A percentile compares a stretch with the other conserved stretches of the same genome.
Evolutionary conservation across 1,284 basidiomycete genomes (phyloP).

Genomic region (Marasmius sp.): DNA sequence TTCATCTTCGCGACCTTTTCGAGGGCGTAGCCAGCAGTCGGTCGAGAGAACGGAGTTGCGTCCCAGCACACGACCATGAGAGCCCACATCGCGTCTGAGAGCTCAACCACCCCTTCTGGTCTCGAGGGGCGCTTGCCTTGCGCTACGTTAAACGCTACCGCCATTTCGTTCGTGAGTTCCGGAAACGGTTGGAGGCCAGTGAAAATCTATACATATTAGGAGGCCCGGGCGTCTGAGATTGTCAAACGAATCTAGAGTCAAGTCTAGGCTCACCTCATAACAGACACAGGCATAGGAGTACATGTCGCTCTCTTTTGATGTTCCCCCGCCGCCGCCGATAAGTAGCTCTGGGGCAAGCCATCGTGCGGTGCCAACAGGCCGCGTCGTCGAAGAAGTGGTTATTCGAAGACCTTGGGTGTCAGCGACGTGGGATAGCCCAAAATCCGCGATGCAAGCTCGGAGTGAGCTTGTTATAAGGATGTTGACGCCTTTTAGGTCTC

Average conservation of each 20-base stretch:
- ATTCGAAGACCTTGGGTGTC: neutral
- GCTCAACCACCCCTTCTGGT: neutral
- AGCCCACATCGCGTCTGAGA: conserved; percentile 8
- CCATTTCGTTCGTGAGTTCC: conserved; percentile 6
- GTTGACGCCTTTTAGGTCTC: neutral
- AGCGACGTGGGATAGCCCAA: neutral
- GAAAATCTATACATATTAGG: conserved; percentile 11
- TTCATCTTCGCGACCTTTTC: neutral
- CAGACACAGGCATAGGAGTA: conserved; percentile 20
- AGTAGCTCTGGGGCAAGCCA: too few relatives aligned
- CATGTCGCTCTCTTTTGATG: neutral
- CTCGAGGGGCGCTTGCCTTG: conserved; percentile 6
- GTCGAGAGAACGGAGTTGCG: conserved; percentile 3
- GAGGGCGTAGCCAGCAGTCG: neutral
- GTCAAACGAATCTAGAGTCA: neutral
- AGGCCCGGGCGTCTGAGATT: neutral
- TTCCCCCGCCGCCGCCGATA: too few relatives aligned
- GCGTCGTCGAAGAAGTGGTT: neutral
- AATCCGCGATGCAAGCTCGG: neutral
- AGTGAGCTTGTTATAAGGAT: neutral
- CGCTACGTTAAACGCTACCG: conserved; percentile 12
- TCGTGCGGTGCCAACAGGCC: too few relatives aligned
- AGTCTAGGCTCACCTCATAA: conserved; percentile 18
- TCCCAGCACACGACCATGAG: conserved; percentile 12
- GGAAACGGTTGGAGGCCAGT: conserved; percentile 16